Conservation (phyloP, 2,329 filamentous ascomycete genomes). For the Dactylonectria macrodidyma region DNA sequence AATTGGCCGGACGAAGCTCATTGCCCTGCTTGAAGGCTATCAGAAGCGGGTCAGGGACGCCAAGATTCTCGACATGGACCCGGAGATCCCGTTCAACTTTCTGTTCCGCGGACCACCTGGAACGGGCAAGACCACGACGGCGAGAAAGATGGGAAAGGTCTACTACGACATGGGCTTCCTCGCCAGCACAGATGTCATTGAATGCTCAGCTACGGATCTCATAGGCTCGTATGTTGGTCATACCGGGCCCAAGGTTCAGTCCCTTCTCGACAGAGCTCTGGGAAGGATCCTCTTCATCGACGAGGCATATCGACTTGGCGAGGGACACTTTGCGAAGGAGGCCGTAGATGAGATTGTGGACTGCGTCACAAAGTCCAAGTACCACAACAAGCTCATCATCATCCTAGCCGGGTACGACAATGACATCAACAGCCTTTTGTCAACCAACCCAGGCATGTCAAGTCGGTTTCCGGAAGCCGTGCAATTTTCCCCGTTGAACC, state of each 20-base stretch:
- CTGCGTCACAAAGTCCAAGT: slow-evolving; percentile 68
- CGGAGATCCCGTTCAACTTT: slow-evolving; percentile 76
- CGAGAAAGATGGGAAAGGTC: slow-evolving; percentile 81
- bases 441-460: slow-evolving; percentile 73
- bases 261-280: slow-evolving; percentile 71
- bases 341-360: slow-evolving; percentile 69
- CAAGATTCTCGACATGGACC: slow-evolving; percentile 47
- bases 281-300: slow-evolving; percentile 81
- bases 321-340: slow-evolving; percentile 70
- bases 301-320: slow-evolving; percentile 76
- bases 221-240: slow-evolving; percentile 79
- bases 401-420: slow-evolving; percentile 79
- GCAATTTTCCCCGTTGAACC: slow-evolving; percentile 64
- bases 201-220: slow-evolving; percentile 78
- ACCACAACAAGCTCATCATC: slow-evolving; percentile 72
- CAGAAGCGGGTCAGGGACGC: slow-evolving; percentile 59
- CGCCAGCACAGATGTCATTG: slow-evolving; percentile 70
- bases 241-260: slow-evolving; percentile 75
- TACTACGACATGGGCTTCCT: slow-evolving; percentile 84
- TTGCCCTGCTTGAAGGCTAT: slow-evolving; percentile 68
- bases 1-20: slow-evolving; percentile 70
- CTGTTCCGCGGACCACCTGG: slow-evolving; percentile 77
- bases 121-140: slow-evolving; percentile 82
- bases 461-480: slow-evolving; percentile 76
- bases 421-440: slow-evolving; percentile 76